These are phyloP conservation scores for Tylopilus felleus DNA, from an alignment of 768 basidiomycete species.

Conservation along the genomic window DNA sequence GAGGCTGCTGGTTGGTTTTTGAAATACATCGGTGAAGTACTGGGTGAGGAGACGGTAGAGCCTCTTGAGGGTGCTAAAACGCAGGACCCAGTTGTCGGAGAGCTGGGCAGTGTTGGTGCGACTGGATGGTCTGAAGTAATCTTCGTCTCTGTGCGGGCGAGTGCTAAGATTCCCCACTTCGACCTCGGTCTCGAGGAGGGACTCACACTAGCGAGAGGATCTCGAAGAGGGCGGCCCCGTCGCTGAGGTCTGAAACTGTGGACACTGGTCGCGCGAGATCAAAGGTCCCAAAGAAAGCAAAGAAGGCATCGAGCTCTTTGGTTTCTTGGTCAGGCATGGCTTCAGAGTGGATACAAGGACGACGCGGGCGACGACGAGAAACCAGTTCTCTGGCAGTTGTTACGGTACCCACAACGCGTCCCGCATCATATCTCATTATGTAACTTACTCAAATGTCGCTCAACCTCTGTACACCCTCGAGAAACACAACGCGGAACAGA, in stretches of 20 bases:
- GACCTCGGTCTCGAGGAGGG: neutral
- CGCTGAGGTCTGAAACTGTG: constrained; percentile 67
- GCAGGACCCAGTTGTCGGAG: constrained; percentile 87
- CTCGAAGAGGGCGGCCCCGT: constrained; percentile 74
- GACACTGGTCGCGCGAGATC: constrained; percentile 61
- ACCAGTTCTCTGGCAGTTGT: constrained; percentile 3
- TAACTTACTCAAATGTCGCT: constrained; percentile 13
- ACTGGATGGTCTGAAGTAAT: constrained; percentile 68
- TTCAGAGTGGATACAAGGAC: neutral
- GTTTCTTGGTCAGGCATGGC: constrained; percentile 39
- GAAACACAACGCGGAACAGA: constrained; percentile 23
- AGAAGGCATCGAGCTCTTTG: constrained; percentile 77
- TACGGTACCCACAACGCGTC: neutral
- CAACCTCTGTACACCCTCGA: constrained; percentile 26
- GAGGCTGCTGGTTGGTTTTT: constrained; percentile 70
- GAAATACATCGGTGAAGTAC: constrained; percentile 81
- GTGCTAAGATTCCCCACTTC: constrained; percentile 7
- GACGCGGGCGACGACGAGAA: constrained; percentile 8
- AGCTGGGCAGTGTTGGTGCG: constrained; percentile 56
- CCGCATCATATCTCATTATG: constrained; percentile 18
- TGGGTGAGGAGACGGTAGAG: constrained; percentile 87
- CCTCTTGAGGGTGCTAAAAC: constrained; percentile 79
- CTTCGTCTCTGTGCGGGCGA: constrained; percentile 54
- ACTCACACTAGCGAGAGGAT: constrained; percentile 75
- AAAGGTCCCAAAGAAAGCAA: constrained; percentile 78